A percentile compares a stretch with the other conserved stretches of the same genome.
phyloP scores from a whole-genome alignment of 164 flowering plant species.

The Vitis vinifera region ASM3070453v1 NC_081810.1:2768501-2769000 shows the following conservation, averaged over 20 bases:
- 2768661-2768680: neutral
- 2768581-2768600: conserved; percentile 78
- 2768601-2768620: conserved; percentile 74
- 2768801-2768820: too few species aligned
- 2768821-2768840: too few species aligned
- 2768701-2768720: neutral
- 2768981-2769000: too few species aligned
- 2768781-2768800: too few species aligned
- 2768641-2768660: neutral
- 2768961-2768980: too few species aligned
- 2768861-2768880: too few species aligned
- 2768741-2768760: neutral
- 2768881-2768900: too few species aligned
- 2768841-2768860: too few species aligned
- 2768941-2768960: too few species aligned
- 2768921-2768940: too few species aligned
- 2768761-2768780: neutral
- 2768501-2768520: conserved; percentile 76
- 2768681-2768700: neutral
- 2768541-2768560: conserved; percentile 69
- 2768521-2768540: conserved; percentile 72
- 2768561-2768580: conserved; percentile 60
- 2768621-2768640: conserved; percentile 69
- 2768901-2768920: too few species aligned
- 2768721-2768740: neutral